Conservation (phyloP, 371 early-diverging fungal species). For the Actinomortierella wolfii region DNA sequence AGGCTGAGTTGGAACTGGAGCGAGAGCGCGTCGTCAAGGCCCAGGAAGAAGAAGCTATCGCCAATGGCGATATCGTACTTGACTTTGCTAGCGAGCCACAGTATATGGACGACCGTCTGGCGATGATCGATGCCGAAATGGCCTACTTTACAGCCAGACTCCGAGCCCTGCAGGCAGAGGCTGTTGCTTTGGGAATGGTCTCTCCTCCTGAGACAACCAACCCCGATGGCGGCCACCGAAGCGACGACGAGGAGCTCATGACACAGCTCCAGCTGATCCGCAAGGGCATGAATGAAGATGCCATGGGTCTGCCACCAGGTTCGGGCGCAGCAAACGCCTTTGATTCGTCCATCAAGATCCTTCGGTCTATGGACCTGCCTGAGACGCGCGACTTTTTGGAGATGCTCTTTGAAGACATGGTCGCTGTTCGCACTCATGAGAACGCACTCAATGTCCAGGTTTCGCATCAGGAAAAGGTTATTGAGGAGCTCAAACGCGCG, state of each 20-base stretch:
- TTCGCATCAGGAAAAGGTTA: slow-evolving; percentile 69
- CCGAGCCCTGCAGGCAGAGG: slow-evolving; percentile 71
- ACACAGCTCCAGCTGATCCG: slow-evolving; percentile 51
- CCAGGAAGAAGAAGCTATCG: slow-evolving; percentile 60
- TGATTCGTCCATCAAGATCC: slow-evolving; percentile 65
- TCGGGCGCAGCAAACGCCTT: slow-evolving; percentile 65
- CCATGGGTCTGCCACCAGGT: slow-evolving; percentile 57
- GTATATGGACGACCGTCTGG: slow-evolving; percentile 84
- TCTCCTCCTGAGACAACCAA: slow-evolving; percentile 23
- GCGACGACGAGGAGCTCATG: slow-evolving; percentile 44
- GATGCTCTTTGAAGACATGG: slow-evolving; percentile 78
- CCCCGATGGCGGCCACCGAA: slow-evolving; percentile 26
- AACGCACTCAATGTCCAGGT: slow-evolving; percentile 67
- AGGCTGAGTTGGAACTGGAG: slow-evolving; percentile 71
- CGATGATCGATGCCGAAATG: slow-evolving; percentile 84
- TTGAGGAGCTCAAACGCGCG: slow-evolving; percentile 73
- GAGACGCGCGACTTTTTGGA: slow-evolving; percentile 77
- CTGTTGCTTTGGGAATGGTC: slow-evolving; percentile 58
- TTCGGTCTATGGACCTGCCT: slow-evolving; percentile 67
- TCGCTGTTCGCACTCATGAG: slow-evolving; percentile 66
- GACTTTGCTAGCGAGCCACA: slow-evolving; percentile 63
- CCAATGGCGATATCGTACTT: slow-evolving; percentile 53
- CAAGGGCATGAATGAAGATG: slow-evolving; percentile 53
- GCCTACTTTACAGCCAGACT: slow-evolving; percentile 74
- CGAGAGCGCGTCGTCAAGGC: slow-evolving; percentile 70